phyloP scores from a whole-genome alignment of 257 asterid species.

The Cordia subcordata region DNA sequence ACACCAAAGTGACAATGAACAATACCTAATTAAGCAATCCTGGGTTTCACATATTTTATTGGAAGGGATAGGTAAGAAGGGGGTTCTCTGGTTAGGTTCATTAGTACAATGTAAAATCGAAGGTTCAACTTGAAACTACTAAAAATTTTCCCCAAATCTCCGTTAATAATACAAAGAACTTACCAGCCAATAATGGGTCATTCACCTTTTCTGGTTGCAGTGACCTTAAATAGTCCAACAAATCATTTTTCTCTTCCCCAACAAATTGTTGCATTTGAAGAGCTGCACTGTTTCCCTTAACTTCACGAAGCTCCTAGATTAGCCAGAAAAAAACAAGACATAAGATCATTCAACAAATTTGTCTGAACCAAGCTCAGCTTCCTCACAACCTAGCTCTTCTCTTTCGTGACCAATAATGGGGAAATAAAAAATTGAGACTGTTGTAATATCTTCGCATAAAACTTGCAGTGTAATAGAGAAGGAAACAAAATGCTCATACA shows the following conservation, averaged over 20 bases:
- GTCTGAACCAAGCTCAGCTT: conserved; percentile 85
- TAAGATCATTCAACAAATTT: conserved; percentile 49
- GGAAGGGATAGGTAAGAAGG: too few species aligned
- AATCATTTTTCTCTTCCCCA: conserved; percentile 91
- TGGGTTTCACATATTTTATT: too few species aligned
- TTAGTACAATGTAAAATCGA: too few species aligned
- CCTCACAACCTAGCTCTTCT: conserved; percentile 92
- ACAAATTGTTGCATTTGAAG: conserved; percentile 98
- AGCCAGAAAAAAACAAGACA: conserved; percentile 20
- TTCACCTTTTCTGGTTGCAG: conserved; percentile 83
- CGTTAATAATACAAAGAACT: too few species aligned
- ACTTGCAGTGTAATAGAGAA: too few species aligned
- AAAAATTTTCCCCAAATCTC: too few species aligned
- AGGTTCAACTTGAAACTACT: too few species aligned
- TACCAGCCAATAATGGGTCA: background rate
- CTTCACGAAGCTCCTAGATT: conserved; percentile 79
- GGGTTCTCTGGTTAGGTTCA: too few species aligned
- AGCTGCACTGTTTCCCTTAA: conserved; percentile 82
- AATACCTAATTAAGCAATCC: too few species aligned
- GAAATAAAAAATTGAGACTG: conserved; percentile 1
- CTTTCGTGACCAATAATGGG: conserved; percentile 32
- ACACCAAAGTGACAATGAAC: too few species aligned
- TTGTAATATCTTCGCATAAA: too few species aligned
- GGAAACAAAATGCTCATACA: too few species aligned
- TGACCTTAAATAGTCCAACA: conserved; percentile 87